A percentile compares a stretch with the other conserved stretches of the same genome.
phyloP scores from a whole-genome alignment of 2,329 filamentous ascomycete genomes.

The Blastomyces parvus region DNA sequence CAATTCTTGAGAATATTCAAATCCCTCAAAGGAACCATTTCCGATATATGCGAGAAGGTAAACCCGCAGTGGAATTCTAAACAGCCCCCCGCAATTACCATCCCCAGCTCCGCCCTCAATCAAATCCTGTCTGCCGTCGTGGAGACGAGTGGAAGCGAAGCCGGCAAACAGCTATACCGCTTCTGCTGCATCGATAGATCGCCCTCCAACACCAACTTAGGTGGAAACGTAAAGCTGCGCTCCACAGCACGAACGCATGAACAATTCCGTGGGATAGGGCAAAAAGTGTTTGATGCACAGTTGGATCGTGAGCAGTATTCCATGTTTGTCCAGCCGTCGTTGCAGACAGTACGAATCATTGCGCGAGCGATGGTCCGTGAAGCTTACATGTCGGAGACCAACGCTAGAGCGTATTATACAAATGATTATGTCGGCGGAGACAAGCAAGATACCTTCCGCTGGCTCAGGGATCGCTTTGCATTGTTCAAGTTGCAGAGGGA shows the following conservation, averaged over 20 bases:
- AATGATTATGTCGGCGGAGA: background rate
- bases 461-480: background rate
- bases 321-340: background rate
- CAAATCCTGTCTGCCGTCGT: constrained; percentile 46
- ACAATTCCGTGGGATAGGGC: background rate
- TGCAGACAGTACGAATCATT: constrained; percentile 2
- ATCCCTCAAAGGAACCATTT: constrained; percentile 26
- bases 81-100: constrained; percentile 19
- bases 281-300: background rate
- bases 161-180: constrained; percentile 41
- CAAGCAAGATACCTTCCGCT: background rate
- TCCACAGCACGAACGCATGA: background rate
- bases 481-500: background rate
- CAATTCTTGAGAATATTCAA: constrained; percentile 26
- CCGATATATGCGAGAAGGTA: constrained; percentile 20
- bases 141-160: constrained; percentile 38
- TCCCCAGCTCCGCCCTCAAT: constrained; percentile 41
- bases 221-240: background rate
- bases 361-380: background rate
- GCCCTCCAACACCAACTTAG: background rate
- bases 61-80: constrained; percentile 15
- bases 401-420: too few species aligned
- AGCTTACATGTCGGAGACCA: background rate
- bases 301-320: background rate
- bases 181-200: constrained; percentile 37